Base-by-base conservation (phyloP, 139 green algal species). In the Chlamydomonas eustigma region DNA sequence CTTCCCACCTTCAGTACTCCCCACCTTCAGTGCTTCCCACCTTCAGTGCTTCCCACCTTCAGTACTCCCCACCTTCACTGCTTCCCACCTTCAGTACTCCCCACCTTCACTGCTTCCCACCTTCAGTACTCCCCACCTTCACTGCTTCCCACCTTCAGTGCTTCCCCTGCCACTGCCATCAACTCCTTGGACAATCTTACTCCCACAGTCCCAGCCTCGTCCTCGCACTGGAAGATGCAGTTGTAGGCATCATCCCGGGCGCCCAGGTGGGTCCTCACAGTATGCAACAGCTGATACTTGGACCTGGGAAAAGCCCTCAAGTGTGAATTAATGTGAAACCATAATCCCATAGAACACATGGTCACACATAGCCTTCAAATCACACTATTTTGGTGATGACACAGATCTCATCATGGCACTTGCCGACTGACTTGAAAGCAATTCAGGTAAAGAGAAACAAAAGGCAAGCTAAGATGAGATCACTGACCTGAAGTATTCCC, bases 151-250 rank as follows among this genome's bases (percentile, higher is more conserved):
- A 86, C 81, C 63, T 89, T 89, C 28, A 89, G 78, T 33, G 87
- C 79, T 76, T 91, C 82, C 63, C 94, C 94, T 22, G 94, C 94
- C 44, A 98, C 93, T 33, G 90, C 84, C 89, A 98, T 97, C 25
- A 98, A 89, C 64, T 97, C 90, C 88, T 96, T 94, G 39, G 82
- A 91, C 30, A 98, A 88, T 66, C 84, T 81, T 73, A 98, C 92
- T 4, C 94, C 89, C 52, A 87, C 68, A 12, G 82, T 78, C 3
- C 86, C 85, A 30, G 89, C 66, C 0, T 73, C 39, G 67, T 97
- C 93, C 84, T 96, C 88, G 67, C 73, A 81, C 84, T 97, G 90
- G 80, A 80, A 92, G 32, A 94, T 92, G 86, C 95, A 98, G 32
- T 86, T 80, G 87, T 94, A 98, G 31, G 90, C 91, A 0, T 81